Base-by-base conservation (phyloP, 2,329 filamentous ascomycete genomes). In the Colletotrichum ledebouriae region DNA sequence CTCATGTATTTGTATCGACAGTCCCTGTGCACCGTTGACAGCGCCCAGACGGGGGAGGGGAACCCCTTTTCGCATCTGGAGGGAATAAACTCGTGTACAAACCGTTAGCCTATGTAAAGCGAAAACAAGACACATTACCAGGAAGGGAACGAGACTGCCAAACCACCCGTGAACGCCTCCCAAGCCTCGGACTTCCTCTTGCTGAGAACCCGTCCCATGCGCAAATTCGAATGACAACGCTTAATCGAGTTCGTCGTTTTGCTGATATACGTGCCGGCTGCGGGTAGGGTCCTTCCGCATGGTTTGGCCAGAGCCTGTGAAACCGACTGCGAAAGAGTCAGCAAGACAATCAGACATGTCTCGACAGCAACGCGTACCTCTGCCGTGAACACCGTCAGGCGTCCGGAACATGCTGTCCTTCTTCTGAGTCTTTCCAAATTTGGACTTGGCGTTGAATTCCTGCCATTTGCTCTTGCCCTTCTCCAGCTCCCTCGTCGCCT, bases 331-430 rank as follows among this genome's bases (percentile, higher is more conserved):
- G 55, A 20, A 5, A 4, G 34, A 37, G 59, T 71, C 10, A 69
- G 66, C 61, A 57, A 33, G 41, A 60, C 37, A 44, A 58, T 29
- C 42, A 50, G 25, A 20, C 33, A 25, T n/a, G 49, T 42, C 29
- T 60, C 22, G 6, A 49, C 4, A 53, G 11, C 34, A 71, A 58
- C 22, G 25, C 86, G 73, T 82, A 97, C 94, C 94, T 91, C 94
- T 89, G 66, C 92, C 94, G 75, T 93, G 88, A 25, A 96, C 87
- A 70, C 93, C 91, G 37, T 97, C 94, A 0, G 94, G 94, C 3
- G 94, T 98, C 53, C 94, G 90, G 78, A 98, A 98, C 94, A 98
- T 98, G 85, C 94, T 97, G 56, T 97, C 93, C 81, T 97, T 97
- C 83, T 95, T 95, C 47, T 82, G 80, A 4, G 81, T 72, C 78